Evolutionary conservation across 2,329 filamentous ascomycete species (phyloP).

Genomic region (Diplodia intermedia): DNA sequence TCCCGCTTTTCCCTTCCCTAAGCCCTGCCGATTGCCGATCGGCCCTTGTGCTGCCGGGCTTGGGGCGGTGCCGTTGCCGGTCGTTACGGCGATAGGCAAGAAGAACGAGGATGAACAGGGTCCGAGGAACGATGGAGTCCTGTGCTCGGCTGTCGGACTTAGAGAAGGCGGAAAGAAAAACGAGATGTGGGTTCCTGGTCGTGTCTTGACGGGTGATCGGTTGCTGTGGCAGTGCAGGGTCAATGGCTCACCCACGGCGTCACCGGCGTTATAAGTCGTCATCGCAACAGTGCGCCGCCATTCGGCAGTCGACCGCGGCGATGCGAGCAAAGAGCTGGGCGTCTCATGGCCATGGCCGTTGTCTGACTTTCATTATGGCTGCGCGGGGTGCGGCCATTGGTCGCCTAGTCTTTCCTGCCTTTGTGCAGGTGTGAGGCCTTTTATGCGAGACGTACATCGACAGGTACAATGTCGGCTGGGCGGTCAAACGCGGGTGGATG

Average conservation of each 20-base stretch:
- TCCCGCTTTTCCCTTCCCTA: constrained; percentile 4
- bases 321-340: not conserved
- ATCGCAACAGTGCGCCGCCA: not conserved
- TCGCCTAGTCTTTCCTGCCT: constrained; percentile 8
- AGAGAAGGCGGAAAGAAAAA: not conserved
- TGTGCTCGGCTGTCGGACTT: not conserved
- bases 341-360: not conserved
- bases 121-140: not conserved
- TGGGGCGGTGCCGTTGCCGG: not conserved
- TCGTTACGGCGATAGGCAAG: constrained; percentile 24
- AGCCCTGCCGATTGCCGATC: constrained; percentile 1
- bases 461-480: not conserved
- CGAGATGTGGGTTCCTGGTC: constrained; percentile 11
- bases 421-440: constrained; percentile 3
- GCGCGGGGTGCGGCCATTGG: constrained; percentile 7
- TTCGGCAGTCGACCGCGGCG: constrained; percentile 11
- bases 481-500: constrained; percentile 12
- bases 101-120: constrained; percentile 10
- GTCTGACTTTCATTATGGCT: constrained; percentile 12
- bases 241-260: constrained; percentile 2
- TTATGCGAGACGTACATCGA: constrained; percentile 14
- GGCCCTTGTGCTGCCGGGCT: not conserved
- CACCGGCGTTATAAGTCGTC: constrained; percentile 6
- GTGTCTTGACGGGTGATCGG: not conserved
- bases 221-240: constrained; percentile 24